Conservation (phyloP, 768 basidiomycete genomes). For the Boletus vermiculosoides region DNA sequence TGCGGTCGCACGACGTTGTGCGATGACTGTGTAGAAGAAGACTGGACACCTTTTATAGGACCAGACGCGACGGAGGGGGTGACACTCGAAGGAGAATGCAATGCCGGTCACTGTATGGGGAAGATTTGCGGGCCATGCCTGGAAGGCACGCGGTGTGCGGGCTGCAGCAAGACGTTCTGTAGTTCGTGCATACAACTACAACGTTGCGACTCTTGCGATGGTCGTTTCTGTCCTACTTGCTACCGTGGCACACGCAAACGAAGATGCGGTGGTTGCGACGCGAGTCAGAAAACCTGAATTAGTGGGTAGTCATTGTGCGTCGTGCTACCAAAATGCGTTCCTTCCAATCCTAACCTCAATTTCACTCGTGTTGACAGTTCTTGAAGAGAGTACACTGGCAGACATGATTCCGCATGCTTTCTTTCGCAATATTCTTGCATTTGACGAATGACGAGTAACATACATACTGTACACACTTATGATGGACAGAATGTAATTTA, state of each 20-base stretch:
- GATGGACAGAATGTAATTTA: background rate
- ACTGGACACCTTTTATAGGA: background rate
- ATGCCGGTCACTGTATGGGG: background rate
- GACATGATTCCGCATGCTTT: background rate
- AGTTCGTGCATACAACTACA: constrained; percentile 9
- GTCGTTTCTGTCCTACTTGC: constrained; percentile 9
- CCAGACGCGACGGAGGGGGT: constrained; percentile 13
- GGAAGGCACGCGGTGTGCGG: constrained; percentile 9
- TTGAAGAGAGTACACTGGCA: background rate
- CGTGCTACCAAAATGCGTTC: background rate
- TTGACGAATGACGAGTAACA: background rate
- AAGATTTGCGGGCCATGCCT: constrained; percentile 15
- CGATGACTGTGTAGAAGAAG: constrained; percentile 28
- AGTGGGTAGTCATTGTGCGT: background rate
- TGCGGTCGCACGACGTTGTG: constrained; percentile 23
- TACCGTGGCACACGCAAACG: background rate
- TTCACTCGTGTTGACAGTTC: background rate
- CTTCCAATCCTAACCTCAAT: background rate
- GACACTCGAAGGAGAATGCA: constrained; percentile 2
- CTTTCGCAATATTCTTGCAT: background rate
- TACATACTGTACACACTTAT: background rate
- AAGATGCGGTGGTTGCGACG: constrained; percentile 2
- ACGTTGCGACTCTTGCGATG: constrained; percentile 5
- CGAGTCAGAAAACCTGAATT: background rate
- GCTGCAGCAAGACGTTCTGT: constrained; percentile 15